Evolutionary conservation across 768 basidiomycete species (phyloP).

Genomic region (Suillus variegatus): DNA sequence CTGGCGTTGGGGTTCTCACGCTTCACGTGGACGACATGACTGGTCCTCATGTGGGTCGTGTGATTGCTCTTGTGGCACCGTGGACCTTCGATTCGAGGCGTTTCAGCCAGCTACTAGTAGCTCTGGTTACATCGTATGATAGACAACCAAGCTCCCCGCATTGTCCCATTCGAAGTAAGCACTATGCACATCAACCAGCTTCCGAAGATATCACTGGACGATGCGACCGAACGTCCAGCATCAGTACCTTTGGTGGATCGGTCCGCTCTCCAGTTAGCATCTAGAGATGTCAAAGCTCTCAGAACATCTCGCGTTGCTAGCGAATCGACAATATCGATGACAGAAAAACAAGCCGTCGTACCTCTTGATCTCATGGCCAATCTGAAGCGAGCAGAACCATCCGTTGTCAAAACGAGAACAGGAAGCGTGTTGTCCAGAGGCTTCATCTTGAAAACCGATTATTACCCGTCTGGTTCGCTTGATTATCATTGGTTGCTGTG

Average conservation of each 20-base stretch:
- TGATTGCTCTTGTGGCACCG: neutral
- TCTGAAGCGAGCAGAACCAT: constrained; percentile 66
- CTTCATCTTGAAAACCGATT: constrained; percentile 94
- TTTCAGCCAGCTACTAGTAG: neutral
- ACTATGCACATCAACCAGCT: neutral
- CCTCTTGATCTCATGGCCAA: constrained; percentile 63
- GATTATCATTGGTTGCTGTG: neutral
- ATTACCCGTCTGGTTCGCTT: constrained; percentile 70
- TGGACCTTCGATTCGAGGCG: neutral
- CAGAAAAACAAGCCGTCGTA: constrained; percentile 14
- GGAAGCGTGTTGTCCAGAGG: constrained; percentile 87
- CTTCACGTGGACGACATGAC: neutral
- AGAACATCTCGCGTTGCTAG: constrained; percentile 3
- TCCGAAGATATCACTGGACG: neutral
- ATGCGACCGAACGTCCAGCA: constrained; percentile 8
- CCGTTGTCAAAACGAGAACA: constrained; percentile 78
- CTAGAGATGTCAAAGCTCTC: neutral
- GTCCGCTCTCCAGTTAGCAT: constrained; percentile 10
- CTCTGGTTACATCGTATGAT: neutral
- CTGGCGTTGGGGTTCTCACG: neutral
- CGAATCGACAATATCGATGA: constrained; percentile 6
- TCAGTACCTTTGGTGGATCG: constrained; percentile 15
- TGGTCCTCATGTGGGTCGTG: neutral
- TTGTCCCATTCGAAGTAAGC: neutral
- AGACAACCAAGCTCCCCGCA: neutral